Evolutionary conservation across 768 basidiomycete species (phyloP).

Genomic region (Termitomyces sp.): DNA sequence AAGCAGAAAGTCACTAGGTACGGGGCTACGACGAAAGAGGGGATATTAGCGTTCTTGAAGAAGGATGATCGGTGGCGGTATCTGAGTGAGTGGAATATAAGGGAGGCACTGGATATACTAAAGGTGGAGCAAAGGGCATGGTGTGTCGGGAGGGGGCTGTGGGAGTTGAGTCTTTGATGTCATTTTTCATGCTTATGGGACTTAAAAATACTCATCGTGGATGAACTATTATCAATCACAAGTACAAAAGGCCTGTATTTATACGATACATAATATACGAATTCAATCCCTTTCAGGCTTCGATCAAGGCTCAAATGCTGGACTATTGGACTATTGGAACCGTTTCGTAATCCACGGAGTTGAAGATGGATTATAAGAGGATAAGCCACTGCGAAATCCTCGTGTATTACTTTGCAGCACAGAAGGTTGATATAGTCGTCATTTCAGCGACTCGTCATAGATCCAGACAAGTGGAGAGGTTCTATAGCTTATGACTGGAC

Average conservation of each 20-base stretch:
- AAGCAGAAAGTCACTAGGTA: constrained; percentile 8
- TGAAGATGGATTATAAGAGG: not conserved
- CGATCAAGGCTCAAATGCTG: too few relatives aligned
- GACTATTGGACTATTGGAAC: too few relatives aligned
- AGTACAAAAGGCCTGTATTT: not conserved
- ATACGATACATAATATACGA: not conserved
- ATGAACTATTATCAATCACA: not conserved
- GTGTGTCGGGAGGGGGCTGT: constrained; percentile 31
- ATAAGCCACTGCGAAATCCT: not conserved
- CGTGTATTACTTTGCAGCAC: too few relatives aligned
- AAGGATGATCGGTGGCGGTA: constrained; percentile 64
- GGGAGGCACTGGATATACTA: constrained; percentile 54
- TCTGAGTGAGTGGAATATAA: constrained; percentile 60
- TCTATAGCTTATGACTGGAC: too few relatives aligned
- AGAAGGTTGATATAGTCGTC: too few relatives aligned
- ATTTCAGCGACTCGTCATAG: not conserved
- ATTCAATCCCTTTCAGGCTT: not conserved
- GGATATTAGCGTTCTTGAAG: constrained; percentile 43
- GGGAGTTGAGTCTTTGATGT: constrained; percentile 31
- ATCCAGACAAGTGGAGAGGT: not conserved
- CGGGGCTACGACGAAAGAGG: constrained; percentile 34
- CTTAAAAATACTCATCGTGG: not conserved
- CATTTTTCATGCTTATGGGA: not conserved
- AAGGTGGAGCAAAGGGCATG: constrained; percentile 33
- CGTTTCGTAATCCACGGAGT: not conserved